Evolutionary conservation across 1,284 basidiomycete genomes (phyloP).

Genomic region (Takashimella koratensis): DNA sequence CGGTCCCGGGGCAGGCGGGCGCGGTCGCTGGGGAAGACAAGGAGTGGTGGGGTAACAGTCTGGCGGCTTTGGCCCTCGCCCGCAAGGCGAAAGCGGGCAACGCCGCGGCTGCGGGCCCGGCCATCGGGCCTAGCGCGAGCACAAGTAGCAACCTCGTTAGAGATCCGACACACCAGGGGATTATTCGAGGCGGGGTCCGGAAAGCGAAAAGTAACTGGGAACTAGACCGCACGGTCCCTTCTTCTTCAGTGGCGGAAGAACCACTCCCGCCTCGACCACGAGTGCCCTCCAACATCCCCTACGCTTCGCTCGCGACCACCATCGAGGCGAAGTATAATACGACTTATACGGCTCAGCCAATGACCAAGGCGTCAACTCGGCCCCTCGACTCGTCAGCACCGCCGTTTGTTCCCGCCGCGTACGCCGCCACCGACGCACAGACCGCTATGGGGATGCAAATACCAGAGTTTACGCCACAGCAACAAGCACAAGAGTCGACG

Average conservation of each 20-base stretch:
- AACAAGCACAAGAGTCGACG: not conserved
- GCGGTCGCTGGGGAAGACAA: conserved; percentile 1
- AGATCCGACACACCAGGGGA: not conserved
- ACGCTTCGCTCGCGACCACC: not conserved
- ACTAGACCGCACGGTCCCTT: conserved; percentile 9
- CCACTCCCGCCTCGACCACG: not conserved
- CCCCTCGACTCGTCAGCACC: not conserved
- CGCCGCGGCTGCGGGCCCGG: not conserved
- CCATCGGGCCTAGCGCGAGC: too few species aligned
- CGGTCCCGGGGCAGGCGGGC: not conserved
- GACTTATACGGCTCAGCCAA: not conserved
- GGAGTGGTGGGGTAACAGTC: conserved; percentile 29
- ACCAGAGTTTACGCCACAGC: not conserved
- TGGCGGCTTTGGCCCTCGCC: conserved; percentile 12
- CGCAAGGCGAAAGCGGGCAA: not conserved
- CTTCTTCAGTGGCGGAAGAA: not conserved
- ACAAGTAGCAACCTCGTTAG: too few species aligned
- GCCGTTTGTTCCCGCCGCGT: not conserved
- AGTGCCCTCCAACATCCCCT: not conserved
- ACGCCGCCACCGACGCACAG: too few species aligned
- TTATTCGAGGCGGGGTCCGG: conserved; percentile 19
- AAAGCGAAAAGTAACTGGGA: conserved; percentile 37
- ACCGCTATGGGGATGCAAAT: too few species aligned
- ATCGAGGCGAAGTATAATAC: too few species aligned
- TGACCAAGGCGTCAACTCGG: not conserved